These are phyloP conservation scores for Saccharum officinarum DNA, from an alignment of 176 grass and related monocot genomes.

Conservation along the genomic window DNA sequence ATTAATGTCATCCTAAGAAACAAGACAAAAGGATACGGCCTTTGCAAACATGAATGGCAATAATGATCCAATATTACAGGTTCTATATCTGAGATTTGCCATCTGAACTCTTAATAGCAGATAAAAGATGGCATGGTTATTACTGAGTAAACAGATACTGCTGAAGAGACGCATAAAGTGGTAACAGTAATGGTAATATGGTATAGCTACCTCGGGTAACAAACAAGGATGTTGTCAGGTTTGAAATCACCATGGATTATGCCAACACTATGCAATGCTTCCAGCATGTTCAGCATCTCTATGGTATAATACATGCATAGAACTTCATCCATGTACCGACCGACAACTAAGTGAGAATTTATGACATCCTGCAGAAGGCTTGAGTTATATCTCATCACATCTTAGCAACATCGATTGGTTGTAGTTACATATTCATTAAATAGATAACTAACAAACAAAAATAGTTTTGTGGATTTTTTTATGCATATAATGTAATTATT, in stretches of 20 bases:
- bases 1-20: constrained; percentile 7
- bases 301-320: constrained; percentile 96
- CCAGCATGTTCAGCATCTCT: constrained; percentile 83
- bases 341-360: constrained; percentile 63
- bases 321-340: constrained; percentile 72
- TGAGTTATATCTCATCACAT: background rate
- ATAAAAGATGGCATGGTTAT: background rate
- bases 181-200: constrained; percentile 5
- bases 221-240: constrained; percentile 90
- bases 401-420: constrained; percentile 22
- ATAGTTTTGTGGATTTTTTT: constrained; percentile 7
- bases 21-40: background rate
- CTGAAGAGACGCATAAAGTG: background rate
- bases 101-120: background rate
- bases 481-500: constrained; percentile 46
- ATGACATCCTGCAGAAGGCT: constrained; percentile 75
- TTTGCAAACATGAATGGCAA: background rate
- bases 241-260: constrained; percentile 96
- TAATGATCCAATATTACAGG: background rate
- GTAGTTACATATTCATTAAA: constrained; percentile 1
- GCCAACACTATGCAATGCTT: constrained; percentile 72
- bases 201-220: constrained; percentile 68
- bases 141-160: constrained; percentile 7
- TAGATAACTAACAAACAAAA: constrained; percentile 7
- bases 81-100: constrained; percentile 8